Base-by-base conservation (phyloP, 345 rosid species). In the Dipteronia dyeriana region DNA sequence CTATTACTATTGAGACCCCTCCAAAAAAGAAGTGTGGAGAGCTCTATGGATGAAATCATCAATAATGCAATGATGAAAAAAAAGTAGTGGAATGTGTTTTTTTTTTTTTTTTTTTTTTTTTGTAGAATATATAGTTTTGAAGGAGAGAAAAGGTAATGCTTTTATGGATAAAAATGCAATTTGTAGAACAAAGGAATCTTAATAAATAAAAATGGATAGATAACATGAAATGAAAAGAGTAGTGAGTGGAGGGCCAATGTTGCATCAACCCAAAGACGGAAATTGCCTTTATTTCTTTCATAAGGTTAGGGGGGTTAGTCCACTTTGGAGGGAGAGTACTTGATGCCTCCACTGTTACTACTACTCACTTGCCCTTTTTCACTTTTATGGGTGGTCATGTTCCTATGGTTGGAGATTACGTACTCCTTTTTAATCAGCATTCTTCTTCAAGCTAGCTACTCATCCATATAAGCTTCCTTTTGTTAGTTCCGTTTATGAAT, bases 61-160 rank as follows among this genome's bases (percentile, higher is more conserved):
- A 68, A 66, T 73, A 38, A 70, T 60, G 80, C 29, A 84, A 81
- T 78, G 66, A 81, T 81, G 84, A 73, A 45, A 73, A 51, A 41
- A 57, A 14, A 59, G 63, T 78, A 68, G 80, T 78, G 79, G 75
- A 60, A 17, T 56, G 63, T 59, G 63, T 59, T 53, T n/a, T n/a
- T n/a, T n/a, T n/a, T n/a, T n/a, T n/a, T n/a, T n/a, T n/a, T n/a
- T n/a, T n/a, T n/a, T n/a, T n/a, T n/a, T n/a, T n/a, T 53, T 53
- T 53, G 57, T 53, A 53, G 57, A 53, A 59, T 59, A 34, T 34
- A 34, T 4, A 59, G 63, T 20, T 14, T 16, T 16, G 57, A 53
- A 20, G 61, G 23, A 8, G 23, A 8, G 61, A 22, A 56, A 56
- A 56, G n/a, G 23, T 10, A 56, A 20, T 56, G 61, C 61, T 34